phyloP scores from a whole-genome alignment of 306 rosid species.

The Arachis stenosperma region DNA sequence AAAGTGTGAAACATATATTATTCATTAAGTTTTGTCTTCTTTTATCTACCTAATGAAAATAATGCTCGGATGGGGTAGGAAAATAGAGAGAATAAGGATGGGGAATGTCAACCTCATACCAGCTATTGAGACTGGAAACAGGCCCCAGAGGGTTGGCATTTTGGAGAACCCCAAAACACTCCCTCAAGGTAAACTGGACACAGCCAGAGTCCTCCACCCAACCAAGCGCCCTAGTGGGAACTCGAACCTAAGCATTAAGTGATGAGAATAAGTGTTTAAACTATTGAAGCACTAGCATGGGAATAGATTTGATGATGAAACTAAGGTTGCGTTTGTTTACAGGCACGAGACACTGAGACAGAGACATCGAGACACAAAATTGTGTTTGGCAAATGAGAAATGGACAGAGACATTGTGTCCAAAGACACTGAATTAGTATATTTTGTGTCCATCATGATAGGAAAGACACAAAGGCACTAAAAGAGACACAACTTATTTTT shows the following conservation, averaged over 20 bases:
- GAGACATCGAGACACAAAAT: too few relatives aligned
- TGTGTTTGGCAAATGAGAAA: too few relatives aligned
- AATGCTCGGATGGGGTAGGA: slow-evolving; percentile 4
- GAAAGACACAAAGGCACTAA: too few relatives aligned
- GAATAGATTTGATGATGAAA: slow-evolving; percentile 5
- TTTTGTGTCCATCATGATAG: too few relatives aligned
- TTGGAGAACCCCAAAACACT: slow-evolving; percentile 34
- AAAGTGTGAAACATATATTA: neutral
- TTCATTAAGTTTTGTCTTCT: neutral
- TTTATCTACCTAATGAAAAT: neutral
- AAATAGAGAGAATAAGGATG: slow-evolving; percentile 21
- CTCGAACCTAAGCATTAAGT: slow-evolving; percentile 33
- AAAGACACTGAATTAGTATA: too few relatives aligned
- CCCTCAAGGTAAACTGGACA: slow-evolving; percentile 35
- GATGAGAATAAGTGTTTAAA: slow-evolving; percentile 24
- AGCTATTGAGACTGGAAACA: slow-evolving; percentile 7
- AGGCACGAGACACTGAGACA: too few relatives aligned
- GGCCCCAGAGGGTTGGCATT: slow-evolving; percentile 16
- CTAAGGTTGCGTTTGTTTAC: too few relatives aligned
- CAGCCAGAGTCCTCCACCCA: slow-evolving; percentile 31
- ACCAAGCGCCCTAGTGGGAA: slow-evolving; percentile 32
- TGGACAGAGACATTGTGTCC: too few relatives aligned
- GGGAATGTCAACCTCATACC: slow-evolving; percentile 27
- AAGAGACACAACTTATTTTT: too few relatives aligned
- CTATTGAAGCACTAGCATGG: slow-evolving; percentile 23